phyloP scores from a whole-genome alignment of 495 filamentous ascomycete genomes.

The Penicillium coprophilum region DNA sequence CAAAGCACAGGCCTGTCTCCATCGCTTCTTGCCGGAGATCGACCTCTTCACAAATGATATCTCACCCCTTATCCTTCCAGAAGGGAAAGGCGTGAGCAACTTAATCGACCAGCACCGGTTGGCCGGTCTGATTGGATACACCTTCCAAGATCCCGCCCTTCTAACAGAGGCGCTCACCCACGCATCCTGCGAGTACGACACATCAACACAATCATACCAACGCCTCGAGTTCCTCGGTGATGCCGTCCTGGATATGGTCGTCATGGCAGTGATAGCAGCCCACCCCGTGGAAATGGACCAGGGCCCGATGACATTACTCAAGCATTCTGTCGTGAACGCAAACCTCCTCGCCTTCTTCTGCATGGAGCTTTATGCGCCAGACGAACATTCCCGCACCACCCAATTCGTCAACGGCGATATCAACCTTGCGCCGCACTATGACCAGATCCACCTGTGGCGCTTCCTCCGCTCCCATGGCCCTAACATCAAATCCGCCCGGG shows the following conservation, averaged over 20 bases:
- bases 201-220: constrained; percentile 67
- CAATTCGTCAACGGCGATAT: not conserved
- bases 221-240: constrained; percentile 92
- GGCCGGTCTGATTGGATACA: constrained; percentile 47
- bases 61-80: not conserved
- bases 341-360: constrained; percentile 86
- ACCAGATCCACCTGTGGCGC: constrained; percentile 56
- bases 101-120: constrained; percentile 18
- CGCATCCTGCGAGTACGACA: constrained; percentile 59
- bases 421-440: not conserved
- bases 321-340: constrained; percentile 76
- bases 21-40: constrained; percentile 63
- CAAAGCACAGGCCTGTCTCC: constrained; percentile 64
- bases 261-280: constrained; percentile 56
- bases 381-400: constrained; percentile 18
- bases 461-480: constrained; percentile 63
- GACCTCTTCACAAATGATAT: constrained; percentile 23
- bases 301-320: constrained; percentile 69
- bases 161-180: constrained; percentile 88
- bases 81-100: constrained; percentile 9
- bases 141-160: constrained; percentile 66
- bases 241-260: constrained; percentile 75
- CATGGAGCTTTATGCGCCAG: constrained; percentile 44
- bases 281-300: constrained; percentile 52
- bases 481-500: constrained; percentile 47